These are phyloP conservation scores for Wickerhamomyces mucosus DNA, from an alignment of 805 yeast species.

Conservation along the genomic window DNA sequence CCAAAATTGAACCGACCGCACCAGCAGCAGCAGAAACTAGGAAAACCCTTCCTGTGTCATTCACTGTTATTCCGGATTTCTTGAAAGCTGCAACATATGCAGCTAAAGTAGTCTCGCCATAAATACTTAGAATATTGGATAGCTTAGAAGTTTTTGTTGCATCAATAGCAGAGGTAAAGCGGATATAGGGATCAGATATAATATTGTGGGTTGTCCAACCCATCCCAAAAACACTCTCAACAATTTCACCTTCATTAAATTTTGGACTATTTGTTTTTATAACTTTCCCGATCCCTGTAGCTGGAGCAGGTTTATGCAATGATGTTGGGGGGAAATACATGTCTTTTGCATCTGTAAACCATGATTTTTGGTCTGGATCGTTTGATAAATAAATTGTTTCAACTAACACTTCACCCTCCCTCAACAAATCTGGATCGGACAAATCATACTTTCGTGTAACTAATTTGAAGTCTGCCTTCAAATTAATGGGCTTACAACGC, in stretches of 20 bases:
- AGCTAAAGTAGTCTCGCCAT: constrained; percentile 52
- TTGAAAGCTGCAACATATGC: constrained; percentile 47
- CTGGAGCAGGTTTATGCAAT: constrained; percentile 32
- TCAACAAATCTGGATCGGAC: constrained; percentile 15
- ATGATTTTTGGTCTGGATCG: constrained; percentile 56
- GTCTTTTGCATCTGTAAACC: constrained; percentile 31
- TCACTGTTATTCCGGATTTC: constrained; percentile 36
- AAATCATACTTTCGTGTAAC: constrained; percentile 13
- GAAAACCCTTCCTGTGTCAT: constrained; percentile 33
- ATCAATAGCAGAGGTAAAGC: constrained; percentile 6
- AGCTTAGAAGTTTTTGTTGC: constrained; percentile 20
- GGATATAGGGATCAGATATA: constrained; percentile 17
- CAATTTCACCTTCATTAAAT: constrained; percentile 34
- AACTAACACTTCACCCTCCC: constrained; percentile 34
- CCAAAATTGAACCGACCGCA: constrained; percentile 56
- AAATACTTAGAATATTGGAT: constrained; percentile 34
- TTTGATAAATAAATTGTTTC: constrained; percentile 40
- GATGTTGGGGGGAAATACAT: constrained; percentile 26
- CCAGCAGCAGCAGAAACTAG: constrained; percentile 62
- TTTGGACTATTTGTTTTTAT: constrained; percentile 34
- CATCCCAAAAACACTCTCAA: constrained; percentile 30
- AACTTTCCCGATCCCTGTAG: constrained; percentile 44
- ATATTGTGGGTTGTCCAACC: constrained; percentile 44
- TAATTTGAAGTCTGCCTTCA: constrained; percentile 23
- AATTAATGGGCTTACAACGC: constrained; percentile 19